phyloP scores from a whole-genome alignment of 106 monocot genomes.

The Iris macrosiphon region DNA sequence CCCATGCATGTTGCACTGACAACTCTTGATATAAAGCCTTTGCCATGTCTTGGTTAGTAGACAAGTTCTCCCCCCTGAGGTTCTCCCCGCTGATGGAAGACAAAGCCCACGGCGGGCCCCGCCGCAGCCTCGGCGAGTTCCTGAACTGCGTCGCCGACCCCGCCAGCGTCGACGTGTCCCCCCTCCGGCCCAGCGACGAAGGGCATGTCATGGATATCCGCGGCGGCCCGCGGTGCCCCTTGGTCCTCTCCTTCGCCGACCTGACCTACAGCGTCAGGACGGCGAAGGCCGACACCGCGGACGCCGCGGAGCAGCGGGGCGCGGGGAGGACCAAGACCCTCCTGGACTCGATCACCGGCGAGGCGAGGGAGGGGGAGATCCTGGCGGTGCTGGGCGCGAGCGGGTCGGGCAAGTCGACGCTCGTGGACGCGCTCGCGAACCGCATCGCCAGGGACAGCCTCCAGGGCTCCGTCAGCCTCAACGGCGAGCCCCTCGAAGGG shows the following conservation, averaged over 20 bases:
- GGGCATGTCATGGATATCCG: background rate
- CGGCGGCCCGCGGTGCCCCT: conserved; percentile 1
- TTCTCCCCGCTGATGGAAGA: conserved; percentile 15
- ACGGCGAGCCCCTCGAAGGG: conserved; percentile 41
- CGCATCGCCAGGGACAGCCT: conserved; percentile 47
- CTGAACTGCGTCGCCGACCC: background rate
- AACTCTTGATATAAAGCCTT: too few species aligned
- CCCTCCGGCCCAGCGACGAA: conserved; percentile 11
- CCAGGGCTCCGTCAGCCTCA: conserved; percentile 39
- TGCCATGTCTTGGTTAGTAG: conserved; percentile 22
- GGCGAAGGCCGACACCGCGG: conserved; percentile 8
- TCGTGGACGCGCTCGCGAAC: conserved; percentile 74
- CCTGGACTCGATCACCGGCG: conserved; percentile 56
- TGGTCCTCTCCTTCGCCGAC: conserved; percentile 58
- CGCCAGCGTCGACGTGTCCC: conserved; percentile 7
- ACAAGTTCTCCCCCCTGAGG: conserved; percentile 7
- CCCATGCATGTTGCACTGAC: too few species aligned
- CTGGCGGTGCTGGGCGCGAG: conserved; percentile 74
- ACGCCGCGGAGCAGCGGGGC: too few species aligned
- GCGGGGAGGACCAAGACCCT: conserved; percentile 23
- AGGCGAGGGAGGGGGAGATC: conserved; percentile 74
- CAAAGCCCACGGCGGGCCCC: conserved; percentile 6
- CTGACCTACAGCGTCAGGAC: conserved; percentile 58
- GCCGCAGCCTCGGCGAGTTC: conserved; percentile 4
- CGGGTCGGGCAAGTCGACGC: conserved; percentile 75